Evolutionary conservation across 1,139 yeast species (phyloP), one percentile per base, ranked within the genome.

Genomic region (Tardiomyces blankii): DNA sequence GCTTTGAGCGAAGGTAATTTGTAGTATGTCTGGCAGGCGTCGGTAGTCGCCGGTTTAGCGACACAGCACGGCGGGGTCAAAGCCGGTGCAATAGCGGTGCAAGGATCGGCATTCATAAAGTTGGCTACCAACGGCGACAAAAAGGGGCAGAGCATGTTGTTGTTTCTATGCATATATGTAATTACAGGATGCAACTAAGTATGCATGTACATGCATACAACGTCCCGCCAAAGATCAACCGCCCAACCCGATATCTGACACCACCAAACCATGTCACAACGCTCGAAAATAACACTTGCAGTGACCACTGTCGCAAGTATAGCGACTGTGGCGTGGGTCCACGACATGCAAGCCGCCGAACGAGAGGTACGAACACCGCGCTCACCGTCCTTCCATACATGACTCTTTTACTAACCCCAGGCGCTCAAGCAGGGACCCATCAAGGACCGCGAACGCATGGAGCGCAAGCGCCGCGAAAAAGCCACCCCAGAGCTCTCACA

Each of bases 361-460:
- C 72, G 87, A 52, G 77, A 73, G 6, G 60, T 57, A 48, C 39
- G 60, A 46, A 13, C n/a, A n/a, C n/a, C n/a, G 43, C 14, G 16
- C n/a, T 12, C 21, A 13, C 27, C 28, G 39, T n/a, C 44, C n/a
- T 6, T n/a, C 25, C n/a, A 4, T 11, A 18, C 42, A 42, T 42
- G 14, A 14, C 35, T 35, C 16, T 9, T 27, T 16, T 12, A 19
- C 11, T 8, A 13, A 40, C 18, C n/a, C 51, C 58, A 59, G 54
- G 80, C 84, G 2, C 69, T 83, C 45, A 78, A 82, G 52, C 87
- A 80, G 58, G 94, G 94, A 1, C 93, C 94, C 9, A 77, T 82
- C 58, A 80, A 79, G 56, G 94, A 84, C 59, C 85, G 86, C 12
- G 78, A 73, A 51, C 67, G 91, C 48, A 63, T 78, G 52, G 67